Percentiles rank a stretch among this genome's conserved stretches.
phyloP scores from a whole-genome alignment of 2,329 filamentous ascomycete genomes.

The Annulohypoxylon truncatum region DNA sequence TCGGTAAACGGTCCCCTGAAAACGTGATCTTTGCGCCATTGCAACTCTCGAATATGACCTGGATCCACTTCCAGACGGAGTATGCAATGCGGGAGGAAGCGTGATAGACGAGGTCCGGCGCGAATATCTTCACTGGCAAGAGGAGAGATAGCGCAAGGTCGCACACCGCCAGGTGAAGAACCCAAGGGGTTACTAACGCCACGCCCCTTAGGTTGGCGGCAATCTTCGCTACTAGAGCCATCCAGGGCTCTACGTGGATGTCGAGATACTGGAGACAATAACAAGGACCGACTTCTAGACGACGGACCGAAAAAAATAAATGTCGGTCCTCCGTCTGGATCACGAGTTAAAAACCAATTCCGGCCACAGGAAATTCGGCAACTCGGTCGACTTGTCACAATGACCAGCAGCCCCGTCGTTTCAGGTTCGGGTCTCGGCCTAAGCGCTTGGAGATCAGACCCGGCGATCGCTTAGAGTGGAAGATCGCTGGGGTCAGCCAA shows the following conservation, averaged over 20 bases:
- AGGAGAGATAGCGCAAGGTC: conserved; percentile 63
- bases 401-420: conserved; percentile 14
- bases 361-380: conserved; percentile 4
- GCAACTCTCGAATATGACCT: conserved; percentile 64
- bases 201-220: conserved; percentile 57
- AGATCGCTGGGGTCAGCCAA: not conserved
- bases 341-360: conserved; percentile 4
- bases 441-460: conserved; percentile 3
- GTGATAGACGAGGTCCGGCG: conserved; percentile 64
- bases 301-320: conserved; percentile 1
- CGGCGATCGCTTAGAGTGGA: conserved; percentile 12
- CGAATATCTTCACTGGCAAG: conserved; percentile 59
- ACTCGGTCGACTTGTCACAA: conserved; percentile 3
- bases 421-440: conserved; percentile 17
- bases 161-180: conserved; percentile 62
- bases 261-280: not conserved
- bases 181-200: conserved; percentile 62
- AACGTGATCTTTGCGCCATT: conserved; percentile 66
- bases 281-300: not conserved
- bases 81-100: conserved; percentile 65
- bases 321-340: not conserved
- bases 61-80: conserved; percentile 68
- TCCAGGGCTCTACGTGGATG: conserved; percentile 5
- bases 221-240: conserved; percentile 37
- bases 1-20: conserved; percentile 63